Evolutionary conservation across 768 basidiomycete genomes (phyloP), one percentile per base, ranked within the genome.

Genomic region (Fibroporia radiculosa): DNA sequence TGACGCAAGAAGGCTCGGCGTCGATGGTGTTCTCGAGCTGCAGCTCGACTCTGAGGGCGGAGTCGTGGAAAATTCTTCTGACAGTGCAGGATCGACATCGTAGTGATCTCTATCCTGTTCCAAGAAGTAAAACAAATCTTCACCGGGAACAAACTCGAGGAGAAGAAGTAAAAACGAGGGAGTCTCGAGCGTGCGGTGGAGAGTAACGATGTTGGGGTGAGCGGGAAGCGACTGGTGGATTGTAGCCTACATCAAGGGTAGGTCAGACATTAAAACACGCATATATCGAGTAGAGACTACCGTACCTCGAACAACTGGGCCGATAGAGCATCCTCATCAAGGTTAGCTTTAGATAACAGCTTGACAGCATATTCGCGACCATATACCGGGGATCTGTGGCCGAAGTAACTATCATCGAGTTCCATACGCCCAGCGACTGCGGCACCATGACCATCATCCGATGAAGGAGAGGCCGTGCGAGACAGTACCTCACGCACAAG

Each of bases 101-200:
- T 79, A 80, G 64, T 89, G 84, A 65, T 95, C 92, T 62, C 86
- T 82, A 50, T 89, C 82, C 71, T 96, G 91, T 70, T 97, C 93
- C 40, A 99, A 77, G 74, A 97, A 99, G 68, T 93, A 99, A 66
- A 93, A 99, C 52, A 98, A 72, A 65, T 99, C 95, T 66, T 96
- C 89, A 40, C 95, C 95, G 13, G 93, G 93, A 50, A 96, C 93
- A 61, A 84, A 91, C 70, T 99, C 95, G 53, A 99, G 73, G 36
- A 99, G 72, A 53, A 99, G 82, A 52, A 98, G 82, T 6, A 99
- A 72, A 64, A 89, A 96, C 24, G 90, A 83, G 44, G 80, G 73
- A 2, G 93, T 97, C 66, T 99, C 92, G 56, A 95, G 75, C 1
- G 96, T 95, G 54, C 85, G 84, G 63, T 95, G 82, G 23, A 98